Evolutionary conservation across 139 green algal species (phyloP).

Genomic region (Parachlorella kessleri): DNA sequence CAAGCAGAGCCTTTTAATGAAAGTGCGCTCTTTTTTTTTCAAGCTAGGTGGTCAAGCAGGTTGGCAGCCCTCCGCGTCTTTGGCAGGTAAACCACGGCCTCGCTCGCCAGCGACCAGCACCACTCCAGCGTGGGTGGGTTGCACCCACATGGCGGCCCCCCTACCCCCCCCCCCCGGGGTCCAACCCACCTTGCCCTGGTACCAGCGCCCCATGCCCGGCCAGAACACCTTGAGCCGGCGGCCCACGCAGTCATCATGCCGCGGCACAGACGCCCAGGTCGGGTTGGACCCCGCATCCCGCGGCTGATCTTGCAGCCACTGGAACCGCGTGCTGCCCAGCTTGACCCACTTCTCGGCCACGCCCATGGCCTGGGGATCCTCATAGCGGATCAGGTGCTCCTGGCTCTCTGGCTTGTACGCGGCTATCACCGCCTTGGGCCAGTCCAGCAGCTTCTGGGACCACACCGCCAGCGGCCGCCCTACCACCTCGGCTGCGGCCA

Average conservation of each 20-base stretch:
- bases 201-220: constrained; percentile 67
- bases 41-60: too few species aligned
- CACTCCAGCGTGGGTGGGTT: too few species aligned
- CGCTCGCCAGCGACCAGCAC: too few species aligned
- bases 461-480: constrained; percentile 46
- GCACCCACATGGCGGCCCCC: too few species aligned
- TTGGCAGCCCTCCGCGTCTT: too few species aligned
- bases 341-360: constrained; percentile 50
- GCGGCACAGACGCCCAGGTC: constrained; percentile 20
- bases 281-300: constrained; percentile 47
- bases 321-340: constrained; percentile 51
- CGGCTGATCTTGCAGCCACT: constrained; percentile 40
- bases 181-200: constrained; percentile 48
- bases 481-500: constrained; percentile 46
- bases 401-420: constrained; percentile 9
- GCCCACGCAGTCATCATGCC: constrained; percentile 39
- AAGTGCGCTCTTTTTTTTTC: too few species aligned
- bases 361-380: constrained; percentile 3
- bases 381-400: constrained; percentile 51
- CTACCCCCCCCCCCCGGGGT: not conserved
- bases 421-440: constrained; percentile 35
- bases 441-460: constrained; percentile 25
- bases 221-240: constrained; percentile 58
- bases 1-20: too few species aligned
- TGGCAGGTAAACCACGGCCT: too few species aligned